Conservation (phyloP, 495 filamentous ascomycete species). For the Pseudevernia furfuracea region DNA sequence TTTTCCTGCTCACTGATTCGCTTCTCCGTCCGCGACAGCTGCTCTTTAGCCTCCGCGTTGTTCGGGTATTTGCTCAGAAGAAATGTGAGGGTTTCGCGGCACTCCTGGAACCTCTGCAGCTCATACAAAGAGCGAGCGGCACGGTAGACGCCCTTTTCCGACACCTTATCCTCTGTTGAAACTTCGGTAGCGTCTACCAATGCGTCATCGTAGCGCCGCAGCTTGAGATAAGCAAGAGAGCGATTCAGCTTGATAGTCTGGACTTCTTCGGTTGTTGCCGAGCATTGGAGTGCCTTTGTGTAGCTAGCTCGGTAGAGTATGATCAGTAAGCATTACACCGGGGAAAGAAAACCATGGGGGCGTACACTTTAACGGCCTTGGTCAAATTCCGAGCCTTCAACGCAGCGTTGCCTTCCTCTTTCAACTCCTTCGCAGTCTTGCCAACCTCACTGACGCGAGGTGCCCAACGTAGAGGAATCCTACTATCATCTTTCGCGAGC, state of each 20-base stretch:
- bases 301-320: slow-evolving; percentile 24
- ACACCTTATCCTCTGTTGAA: slow-evolving; percentile 20
- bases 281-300: slow-evolving; percentile 26
- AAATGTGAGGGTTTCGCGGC: slow-evolving; percentile 25
- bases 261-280: slow-evolving; percentile 20
- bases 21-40: slow-evolving; percentile 29
- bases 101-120: slow-evolving; percentile 37
- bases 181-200: slow-evolving; percentile 36
- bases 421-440: slow-evolving; percentile 31
- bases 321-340: neutral
- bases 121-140: slow-evolving; percentile 42
- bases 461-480: slow-evolving; percentile 35
- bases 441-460: slow-evolving; percentile 21
- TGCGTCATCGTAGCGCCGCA: slow-evolving; percentile 40
- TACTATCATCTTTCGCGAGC: slow-evolving; percentile 29
- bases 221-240: slow-evolving; percentile 39
- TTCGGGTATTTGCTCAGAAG: slow-evolving; percentile 29
- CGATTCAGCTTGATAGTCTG: slow-evolving; percentile 37
- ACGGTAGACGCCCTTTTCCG: slow-evolving; percentile 43
- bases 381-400: slow-evolving; percentile 27
- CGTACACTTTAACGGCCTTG: slow-evolving; percentile 20
- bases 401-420: slow-evolving; percentile 36
- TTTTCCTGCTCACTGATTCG: slow-evolving; percentile 33
- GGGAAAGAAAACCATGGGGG: neutral
- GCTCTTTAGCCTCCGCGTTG: slow-evolving; percentile 27